These are phyloP conservation scores for Auricularia sp. DNA, from an alignment of 768 basidiomycete species.

Conservation along the genomic window DNA sequence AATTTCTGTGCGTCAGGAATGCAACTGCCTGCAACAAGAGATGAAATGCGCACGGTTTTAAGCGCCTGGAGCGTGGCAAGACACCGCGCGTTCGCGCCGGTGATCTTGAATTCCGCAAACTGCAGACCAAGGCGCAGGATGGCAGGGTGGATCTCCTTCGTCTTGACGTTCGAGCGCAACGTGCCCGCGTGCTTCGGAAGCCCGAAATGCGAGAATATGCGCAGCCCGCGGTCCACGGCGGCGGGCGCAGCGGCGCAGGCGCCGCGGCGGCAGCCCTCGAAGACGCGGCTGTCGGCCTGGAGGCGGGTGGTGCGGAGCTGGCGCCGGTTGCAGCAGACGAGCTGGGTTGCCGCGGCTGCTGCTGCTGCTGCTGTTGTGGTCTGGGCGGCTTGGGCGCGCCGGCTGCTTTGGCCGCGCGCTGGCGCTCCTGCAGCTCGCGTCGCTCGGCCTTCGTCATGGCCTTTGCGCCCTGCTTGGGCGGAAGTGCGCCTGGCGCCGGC, in stretches of 20 bases:
- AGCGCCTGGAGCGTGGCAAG: conserved; percentile 88
- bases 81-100: conserved; percentile 91
- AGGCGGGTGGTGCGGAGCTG: neutral
- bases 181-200: conserved; percentile 41
- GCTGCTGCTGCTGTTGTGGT: conserved; percentile 8
- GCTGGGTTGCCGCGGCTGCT: conserved; percentile 8
- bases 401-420: conserved; percentile 65
- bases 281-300: conserved; percentile 9
- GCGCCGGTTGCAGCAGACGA: neutral
- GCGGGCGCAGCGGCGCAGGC: conserved; percentile 23
- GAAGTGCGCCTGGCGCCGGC: conserved; percentile 1
- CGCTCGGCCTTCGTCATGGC: conserved; percentile 74
- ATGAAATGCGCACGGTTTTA: conserved; percentile 71
- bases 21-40: no score
- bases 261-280: conserved; percentile 15
- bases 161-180: conserved; percentile 30
- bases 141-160: conserved; percentile 84
- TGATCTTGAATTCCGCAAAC: conserved; percentile 86
- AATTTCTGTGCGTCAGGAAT: conserved; percentile 9
- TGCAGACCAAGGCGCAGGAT: conserved; percentile 80
- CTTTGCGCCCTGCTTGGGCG: conserved; percentile 43
- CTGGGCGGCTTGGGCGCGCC: conserved; percentile 26
- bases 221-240: conserved; percentile 47
- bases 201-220: conserved; percentile 82
- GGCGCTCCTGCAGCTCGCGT: conserved; percentile 67